phyloP scores from a whole-genome alignment of 108 stramenopile genomes.

The Fragilaria crotonensis region DNA sequence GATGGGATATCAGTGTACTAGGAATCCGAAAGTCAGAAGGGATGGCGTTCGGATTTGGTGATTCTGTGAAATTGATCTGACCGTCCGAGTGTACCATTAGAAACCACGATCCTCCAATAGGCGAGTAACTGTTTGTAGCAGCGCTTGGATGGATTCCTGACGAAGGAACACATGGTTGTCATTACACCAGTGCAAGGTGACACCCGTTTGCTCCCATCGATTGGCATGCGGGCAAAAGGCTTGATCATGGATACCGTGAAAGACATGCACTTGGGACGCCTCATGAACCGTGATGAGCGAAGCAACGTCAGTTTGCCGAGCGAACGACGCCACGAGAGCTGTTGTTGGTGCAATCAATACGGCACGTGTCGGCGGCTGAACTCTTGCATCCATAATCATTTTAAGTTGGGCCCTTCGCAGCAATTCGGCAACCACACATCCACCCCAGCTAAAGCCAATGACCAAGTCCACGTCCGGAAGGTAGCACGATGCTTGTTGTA shows the following conservation, averaged over 20 bases:
- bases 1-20: too few species aligned
- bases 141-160: too few species aligned
- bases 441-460: conserved; percentile 1
- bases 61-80: too few species aligned
- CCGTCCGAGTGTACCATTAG: too few species aligned
- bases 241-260: neutral
- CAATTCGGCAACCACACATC: neutral
- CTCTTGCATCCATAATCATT: neutral
- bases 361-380: neutral
- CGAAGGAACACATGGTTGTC: neutral
- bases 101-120: too few species aligned
- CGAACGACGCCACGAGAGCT: neutral
- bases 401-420: neutral
- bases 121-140: too few species aligned
- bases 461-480: neutral
- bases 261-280: neutral
- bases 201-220: neutral
- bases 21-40: too few species aligned
- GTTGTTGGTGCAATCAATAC: neutral
- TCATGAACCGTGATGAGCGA: neutral
- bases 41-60: too few species aligned
- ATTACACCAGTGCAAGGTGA: neutral
- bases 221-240: neutral
- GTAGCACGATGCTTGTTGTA: neutral
- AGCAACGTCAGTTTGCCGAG: neutral